Conservation (phyloP, 2,329 filamentous ascomycete genomes). For the Onygenales sp. region DNA sequence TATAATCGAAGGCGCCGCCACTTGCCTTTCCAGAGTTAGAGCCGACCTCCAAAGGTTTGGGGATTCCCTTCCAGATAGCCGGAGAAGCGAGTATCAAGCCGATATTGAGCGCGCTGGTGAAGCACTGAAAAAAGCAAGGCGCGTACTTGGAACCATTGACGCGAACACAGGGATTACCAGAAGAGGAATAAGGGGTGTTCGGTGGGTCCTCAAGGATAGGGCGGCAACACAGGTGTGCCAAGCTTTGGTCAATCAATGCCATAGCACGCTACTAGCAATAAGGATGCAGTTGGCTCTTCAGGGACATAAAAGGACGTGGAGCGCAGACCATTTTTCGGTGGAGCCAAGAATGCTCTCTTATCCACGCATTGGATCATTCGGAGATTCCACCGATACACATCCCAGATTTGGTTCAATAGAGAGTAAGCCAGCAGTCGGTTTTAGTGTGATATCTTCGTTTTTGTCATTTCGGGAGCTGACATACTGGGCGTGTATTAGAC, state of each 20-base stretch:
- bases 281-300: background rate
- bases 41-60: background rate
- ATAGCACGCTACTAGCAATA: background rate
- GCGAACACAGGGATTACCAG: too few species aligned
- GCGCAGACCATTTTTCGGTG: background rate
- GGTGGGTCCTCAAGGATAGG: conserved; percentile 1
- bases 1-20: background rate
- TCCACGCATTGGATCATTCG: background rate
- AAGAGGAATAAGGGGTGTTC: background rate
- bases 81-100: background rate
- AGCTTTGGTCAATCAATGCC: background rate
- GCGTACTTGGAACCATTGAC: background rate
- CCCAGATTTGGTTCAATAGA: background rate
- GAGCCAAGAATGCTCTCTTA: background rate
- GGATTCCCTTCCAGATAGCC: background rate
- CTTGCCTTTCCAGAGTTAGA: background rate
- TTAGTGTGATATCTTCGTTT: too few species aligned
- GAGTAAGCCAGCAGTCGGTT: background rate
- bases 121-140: background rate
- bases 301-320: background rate
- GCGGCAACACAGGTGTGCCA: background rate
- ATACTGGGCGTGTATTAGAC: background rate
- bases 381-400: background rate
- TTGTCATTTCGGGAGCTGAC: background rate
- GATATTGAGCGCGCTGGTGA: background rate